These are phyloP conservation scores for Pyrenophora teres DNA, from an alignment of 2,329 filamentous ascomycete species.

Conservation along the genomic window DNA sequence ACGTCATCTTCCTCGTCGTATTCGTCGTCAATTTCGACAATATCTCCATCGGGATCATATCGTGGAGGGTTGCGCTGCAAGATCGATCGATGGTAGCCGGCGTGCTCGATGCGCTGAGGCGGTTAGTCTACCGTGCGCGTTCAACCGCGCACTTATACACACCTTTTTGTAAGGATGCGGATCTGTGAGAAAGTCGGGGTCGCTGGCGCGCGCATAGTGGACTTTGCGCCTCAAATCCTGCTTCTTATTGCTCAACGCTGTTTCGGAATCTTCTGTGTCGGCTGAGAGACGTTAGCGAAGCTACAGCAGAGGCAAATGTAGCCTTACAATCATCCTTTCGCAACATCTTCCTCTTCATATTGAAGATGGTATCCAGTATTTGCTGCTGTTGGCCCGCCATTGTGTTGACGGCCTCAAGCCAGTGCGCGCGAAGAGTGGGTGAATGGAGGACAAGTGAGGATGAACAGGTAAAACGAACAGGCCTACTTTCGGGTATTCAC, in stretches of 20 bases:
- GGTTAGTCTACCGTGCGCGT: slow-evolving; percentile 18
- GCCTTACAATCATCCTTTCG: slow-evolving; percentile 43
- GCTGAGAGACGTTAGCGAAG: slow-evolving; percentile 56
- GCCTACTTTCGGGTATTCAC: not conserved
- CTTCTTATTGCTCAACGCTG: slow-evolving; percentile 72
- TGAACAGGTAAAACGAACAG: not conserved
- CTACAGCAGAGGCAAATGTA: not conserved
- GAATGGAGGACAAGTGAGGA: not conserved
- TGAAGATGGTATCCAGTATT: slow-evolving; percentile 48
- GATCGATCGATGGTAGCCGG: slow-evolving; percentile 72
- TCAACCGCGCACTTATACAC: slow-evolving; percentile 26
- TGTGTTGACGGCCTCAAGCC: slow-evolving; percentile 24
- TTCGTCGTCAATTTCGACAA: slow-evolving; percentile 73
- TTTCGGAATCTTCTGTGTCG: slow-evolving; percentile 75
- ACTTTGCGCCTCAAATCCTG: slow-evolving; percentile 79
- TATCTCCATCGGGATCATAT: slow-evolving; percentile 78
- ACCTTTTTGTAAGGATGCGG: slow-evolving; percentile 75
- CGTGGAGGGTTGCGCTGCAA: slow-evolving; percentile 74
- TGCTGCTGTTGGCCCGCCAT: slow-evolving; percentile 50
- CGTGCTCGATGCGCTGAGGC: slow-evolving; percentile 70
- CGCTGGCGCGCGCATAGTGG: slow-evolving; percentile 71
- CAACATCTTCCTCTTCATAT: slow-evolving; percentile 46
- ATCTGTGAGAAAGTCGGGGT: slow-evolving; percentile 63
- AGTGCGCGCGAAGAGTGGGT: slow-evolving; percentile 24
- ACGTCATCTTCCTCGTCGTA: slow-evolving; percentile 66